Conservation (phyloP, 768 basidiomycete genomes). For the Lyophyllum shimeji region DNA sequence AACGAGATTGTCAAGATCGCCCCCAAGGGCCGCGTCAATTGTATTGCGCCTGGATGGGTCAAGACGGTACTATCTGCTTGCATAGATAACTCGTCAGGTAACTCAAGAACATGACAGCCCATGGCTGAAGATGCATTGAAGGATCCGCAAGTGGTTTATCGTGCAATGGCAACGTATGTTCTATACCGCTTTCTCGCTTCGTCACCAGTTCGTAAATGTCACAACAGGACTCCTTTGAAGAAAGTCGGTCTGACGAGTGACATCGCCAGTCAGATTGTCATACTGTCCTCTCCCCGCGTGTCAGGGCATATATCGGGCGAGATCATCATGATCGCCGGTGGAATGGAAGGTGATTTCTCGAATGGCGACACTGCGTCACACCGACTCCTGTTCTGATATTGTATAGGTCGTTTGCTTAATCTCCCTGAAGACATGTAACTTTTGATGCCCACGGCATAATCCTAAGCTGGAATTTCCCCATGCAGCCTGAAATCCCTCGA, state of each 20-base stretch:
- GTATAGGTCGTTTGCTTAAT: slow-evolving; percentile 30
- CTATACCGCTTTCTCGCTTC: background rate
- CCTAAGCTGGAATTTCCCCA: slow-evolving; percentile 11
- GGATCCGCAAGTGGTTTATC: slow-evolving; percentile 52
- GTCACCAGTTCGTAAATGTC: background rate
- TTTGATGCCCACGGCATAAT: background rate
- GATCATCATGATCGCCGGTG: slow-evolving; percentile 70
- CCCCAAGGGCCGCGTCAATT: slow-evolving; percentile 68
- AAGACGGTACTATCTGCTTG: slow-evolving; percentile 36
- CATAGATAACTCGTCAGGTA: background rate
- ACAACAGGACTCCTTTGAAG: slow-evolving; percentile 63
- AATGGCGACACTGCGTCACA: background rate
- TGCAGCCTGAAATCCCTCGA: slow-evolving; percentile 39
- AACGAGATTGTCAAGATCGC: slow-evolving; percentile 82
- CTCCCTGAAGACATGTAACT: slow-evolving; percentile 21
- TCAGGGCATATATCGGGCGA: slow-evolving; percentile 76
- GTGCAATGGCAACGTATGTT: slow-evolving; percentile 65
- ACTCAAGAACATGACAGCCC: slow-evolving; percentile 25
- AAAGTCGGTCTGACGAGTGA: slow-evolving; percentile 65
- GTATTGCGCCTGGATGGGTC: slow-evolving; percentile 69
- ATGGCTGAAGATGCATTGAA: slow-evolving; percentile 60
- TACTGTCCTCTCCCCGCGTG: slow-evolving; percentile 57
- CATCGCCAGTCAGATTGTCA: slow-evolving; percentile 61
- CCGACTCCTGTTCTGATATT: background rate
- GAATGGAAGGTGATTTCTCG: slow-evolving; percentile 64